These are phyloP conservation scores for Cyberlindnera bimundalis DNA, from an alignment of 805 yeast species.

Conservation along the genomic window DNA sequence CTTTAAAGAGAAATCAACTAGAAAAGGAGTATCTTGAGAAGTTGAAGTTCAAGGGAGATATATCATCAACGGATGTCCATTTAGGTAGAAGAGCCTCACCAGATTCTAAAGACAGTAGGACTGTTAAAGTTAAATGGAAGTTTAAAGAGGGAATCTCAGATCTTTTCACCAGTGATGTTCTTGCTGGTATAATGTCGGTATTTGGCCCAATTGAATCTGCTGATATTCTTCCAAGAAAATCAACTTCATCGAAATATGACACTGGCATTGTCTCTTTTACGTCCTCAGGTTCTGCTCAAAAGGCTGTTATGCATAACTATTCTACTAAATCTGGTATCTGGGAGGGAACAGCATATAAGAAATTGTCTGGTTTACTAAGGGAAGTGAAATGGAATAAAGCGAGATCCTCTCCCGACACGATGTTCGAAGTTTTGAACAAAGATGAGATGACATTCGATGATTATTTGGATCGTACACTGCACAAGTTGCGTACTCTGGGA, in stretches of 20 bases:
- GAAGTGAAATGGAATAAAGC: slow-evolving; percentile 17
- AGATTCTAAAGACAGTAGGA: slow-evolving; percentile 2
- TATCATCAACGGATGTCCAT: too few relatives aligned
- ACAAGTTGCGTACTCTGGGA: slow-evolving; percentile 5
- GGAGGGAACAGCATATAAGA: slow-evolving; percentile 23
- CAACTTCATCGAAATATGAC: slow-evolving; percentile 15
- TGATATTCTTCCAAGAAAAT: slow-evolving; percentile 14
- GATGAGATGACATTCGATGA: slow-evolving; percentile 16
- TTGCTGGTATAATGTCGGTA: slow-evolving; percentile 22
- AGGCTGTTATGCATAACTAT: slow-evolving; percentile 18
- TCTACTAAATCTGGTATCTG: slow-evolving; percentile 15
- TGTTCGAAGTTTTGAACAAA: slow-evolving; percentile 3
- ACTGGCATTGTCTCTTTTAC: slow-evolving; percentile 17
- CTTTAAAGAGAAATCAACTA: slow-evolving; percentile 16
- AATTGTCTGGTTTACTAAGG: slow-evolving; percentile 22
- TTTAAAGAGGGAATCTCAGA: slow-evolving; percentile 22
- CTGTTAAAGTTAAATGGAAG: slow-evolving; percentile 25
- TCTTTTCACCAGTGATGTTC: slow-evolving; percentile 21
- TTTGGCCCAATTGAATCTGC: slow-evolving; percentile 23
- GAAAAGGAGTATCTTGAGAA: slow-evolving; percentile 16
- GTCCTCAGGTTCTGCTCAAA: slow-evolving; percentile 8
- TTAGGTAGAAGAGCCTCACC: too few relatives aligned
- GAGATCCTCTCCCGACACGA: background rate
- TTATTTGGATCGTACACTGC: slow-evolving; percentile 16
- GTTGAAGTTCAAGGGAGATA: background rate